Base-by-base conservation (phyloP, 1,284 basidiomycete species). In the Boletellus sp. region DNA sequence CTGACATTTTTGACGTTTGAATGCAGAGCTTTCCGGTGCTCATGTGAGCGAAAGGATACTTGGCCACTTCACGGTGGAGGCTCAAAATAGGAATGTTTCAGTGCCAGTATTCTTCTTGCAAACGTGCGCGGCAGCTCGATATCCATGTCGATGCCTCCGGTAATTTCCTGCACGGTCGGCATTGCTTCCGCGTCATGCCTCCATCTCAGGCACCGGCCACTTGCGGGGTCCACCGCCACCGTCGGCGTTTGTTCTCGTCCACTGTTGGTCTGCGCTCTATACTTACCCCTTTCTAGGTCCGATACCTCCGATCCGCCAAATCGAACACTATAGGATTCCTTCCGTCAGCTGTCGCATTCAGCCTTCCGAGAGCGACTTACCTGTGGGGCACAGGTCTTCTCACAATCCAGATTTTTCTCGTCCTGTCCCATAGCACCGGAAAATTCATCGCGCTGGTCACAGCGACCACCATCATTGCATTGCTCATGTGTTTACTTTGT, bases 171-270 rank as follows among this genome's bases (percentile, higher is more conserved):
- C 41, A 41, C 55, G 24, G 45, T 60, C 30, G 58, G 66, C 50
- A 64, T 67, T 7, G 51, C 54, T 19, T 67, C 67, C 0, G 67
- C 62, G 1, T 68, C 64, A 8, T 63, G 54, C 32, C 66, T 67
- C 26, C 57, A 61, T 15, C 58, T 60, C 7, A 62, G 57, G n/a
- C 65, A 70, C 26, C 51, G 49, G 0, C 52, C 63, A 3, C 48
- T 67, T 19, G 56, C 38, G 13, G 56, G 58, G 12, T 64, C 63
- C 0, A 56, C 53, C 2, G 64, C 67, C 28, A 19, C 55, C 8
- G 52, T 47, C 10, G 67, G 67, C 3, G 65, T 67, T 2, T 32
- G 65, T 69, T 5, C 16, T 12, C 28, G 16, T 19, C 21, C 12
- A 8, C 5, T 24, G 26, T n/a, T 38, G 2, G 35, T 1, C 21